phyloP scores from a whole-genome alignment of 371 early-diverging fungal species.

The Conidiobolus incongruus region DNA sequence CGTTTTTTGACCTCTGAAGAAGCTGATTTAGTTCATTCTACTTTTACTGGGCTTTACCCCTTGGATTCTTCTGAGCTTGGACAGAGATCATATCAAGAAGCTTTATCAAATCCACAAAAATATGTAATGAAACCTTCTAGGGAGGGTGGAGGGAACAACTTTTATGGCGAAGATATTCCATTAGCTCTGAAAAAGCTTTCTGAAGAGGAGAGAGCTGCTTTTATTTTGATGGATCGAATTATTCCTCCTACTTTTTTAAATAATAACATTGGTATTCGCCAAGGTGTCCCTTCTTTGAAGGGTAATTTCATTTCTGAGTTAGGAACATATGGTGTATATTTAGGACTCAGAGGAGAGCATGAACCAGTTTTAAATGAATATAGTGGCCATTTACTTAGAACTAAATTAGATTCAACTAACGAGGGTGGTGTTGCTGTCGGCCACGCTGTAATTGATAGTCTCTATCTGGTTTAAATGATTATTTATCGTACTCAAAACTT shows the following conservation, averaged over 20 bases:
- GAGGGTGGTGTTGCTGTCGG: slow-evolving; percentile 97
- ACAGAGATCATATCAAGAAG: slow-evolving; percentile 33
- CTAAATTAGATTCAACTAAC: slow-evolving; percentile 56
- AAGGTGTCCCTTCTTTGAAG: slow-evolving; percentile 35
- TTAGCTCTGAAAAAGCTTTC: slow-evolving; percentile 21
- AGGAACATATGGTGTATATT: slow-evolving; percentile 78
- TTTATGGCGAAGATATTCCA: slow-evolving; percentile 74
- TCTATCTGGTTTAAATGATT: slow-evolving; percentile 40
- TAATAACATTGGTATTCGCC: slow-evolving; percentile 51
- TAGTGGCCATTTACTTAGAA: slow-evolving; percentile 81
- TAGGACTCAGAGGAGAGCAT: slow-evolving; percentile 23
- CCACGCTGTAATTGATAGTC: slow-evolving; percentile 87
- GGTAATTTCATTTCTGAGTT: slow-evolving; percentile 74
- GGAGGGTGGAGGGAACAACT: slow-evolving; percentile 92
- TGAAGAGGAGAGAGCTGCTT: slow-evolving; percentile 30
- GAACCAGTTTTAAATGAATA: slow-evolving; percentile 31
- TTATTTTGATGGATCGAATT: slow-evolving; percentile 83
- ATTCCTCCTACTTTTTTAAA: slow-evolving; percentile 35
- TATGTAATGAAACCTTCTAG: slow-evolving; percentile 91
- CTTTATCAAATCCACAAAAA: slow-evolving; percentile 29
- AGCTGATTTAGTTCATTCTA: slow-evolving; percentile 30
- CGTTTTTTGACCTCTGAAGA: slow-evolving; percentile 21
- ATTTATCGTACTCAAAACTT: too few species aligned
- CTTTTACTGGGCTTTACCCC: slow-evolving; percentile 79
- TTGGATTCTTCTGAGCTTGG: slow-evolving; percentile 51